phyloP scores from a whole-genome alignment of 1,284 basidiomycete genomes.

The Coniferiporia sulphurascens region DNA sequence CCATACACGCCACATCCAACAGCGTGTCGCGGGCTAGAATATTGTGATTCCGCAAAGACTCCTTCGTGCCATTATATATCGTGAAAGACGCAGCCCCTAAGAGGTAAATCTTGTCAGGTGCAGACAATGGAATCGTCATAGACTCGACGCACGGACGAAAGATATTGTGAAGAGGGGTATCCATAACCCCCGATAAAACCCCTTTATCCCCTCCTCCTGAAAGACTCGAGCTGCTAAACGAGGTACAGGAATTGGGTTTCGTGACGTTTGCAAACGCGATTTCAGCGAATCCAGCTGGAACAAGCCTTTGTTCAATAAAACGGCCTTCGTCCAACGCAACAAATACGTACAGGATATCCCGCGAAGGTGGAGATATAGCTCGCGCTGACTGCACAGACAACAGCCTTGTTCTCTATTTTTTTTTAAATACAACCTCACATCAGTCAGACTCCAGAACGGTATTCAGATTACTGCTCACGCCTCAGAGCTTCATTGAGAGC shows the following conservation, averaged over 20 bases:
- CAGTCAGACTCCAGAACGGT: conserved; percentile 6
- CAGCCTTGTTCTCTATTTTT: conserved; percentile 66
- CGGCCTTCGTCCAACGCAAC: not conserved
- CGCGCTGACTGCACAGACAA: conserved; percentile 76
- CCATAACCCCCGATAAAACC: conserved; percentile 88
- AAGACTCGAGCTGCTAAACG: conserved; percentile 72
- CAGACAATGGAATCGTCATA: conserved; percentile 13
- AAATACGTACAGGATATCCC: conserved; percentile 65
- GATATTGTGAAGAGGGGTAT: conserved; percentile 96
- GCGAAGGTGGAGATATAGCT: conserved; percentile 81
- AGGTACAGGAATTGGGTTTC: conserved; percentile 69
- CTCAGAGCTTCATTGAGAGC: conserved; percentile 63
- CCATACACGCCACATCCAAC: conserved; percentile 67
- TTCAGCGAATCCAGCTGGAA: conserved; percentile 82
- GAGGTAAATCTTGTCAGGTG: conserved; percentile 19
- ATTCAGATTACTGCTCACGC: conserved; percentile 37
- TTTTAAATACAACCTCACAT: conserved; percentile 2
- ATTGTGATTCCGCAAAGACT: conserved; percentile 62
- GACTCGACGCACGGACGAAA: conserved; percentile 74
- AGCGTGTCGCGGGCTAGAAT: conserved; percentile 55
- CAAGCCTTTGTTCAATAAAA: not conserved
- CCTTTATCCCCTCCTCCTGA: conserved; percentile 85
- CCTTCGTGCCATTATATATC: conserved; percentile 89
- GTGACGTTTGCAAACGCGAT: conserved; percentile 84
- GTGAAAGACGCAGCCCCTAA: conserved; percentile 86